Evolutionary conservation across 164 flowering plant species (phyloP), one percentile per base, ranked within the genome.

Genomic region (Magnolia changhungtana): DNA sequence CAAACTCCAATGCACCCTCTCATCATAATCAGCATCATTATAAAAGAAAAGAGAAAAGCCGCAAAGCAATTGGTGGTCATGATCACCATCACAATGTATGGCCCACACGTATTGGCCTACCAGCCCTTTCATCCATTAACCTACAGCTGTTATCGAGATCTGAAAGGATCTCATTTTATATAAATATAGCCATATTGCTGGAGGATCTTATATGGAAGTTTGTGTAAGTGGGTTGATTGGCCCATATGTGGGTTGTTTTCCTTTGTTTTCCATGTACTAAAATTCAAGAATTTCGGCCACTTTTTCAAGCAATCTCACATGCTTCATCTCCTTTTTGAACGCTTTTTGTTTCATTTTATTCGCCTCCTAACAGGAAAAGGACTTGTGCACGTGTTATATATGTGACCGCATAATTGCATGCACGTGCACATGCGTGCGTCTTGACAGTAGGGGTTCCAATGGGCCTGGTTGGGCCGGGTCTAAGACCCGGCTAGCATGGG

Each of bases 21-120:
- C 58, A 50, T 70, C 72, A 70, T 70, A 13, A 68, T 68, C 55
- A 70, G 45, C 58, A 50, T 50, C 72, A 45, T 50, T 18, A 70
- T 49, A n/a, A 70, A 45, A 70, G n/a, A 70, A n/a, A 45, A 50
- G 2, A 49, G 7, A 4, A 45, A 45, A 31, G 50, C 4, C 27
- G 50, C 31, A 18, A 4, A 31, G 71, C 50, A 14, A 27, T 31
- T 13, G 8, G 71, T 13, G 7, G 49, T 67, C 71, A 67, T 31
- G 50, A 67, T 67, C 19, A 27, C 13, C 71, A 67, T 13, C 50
- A 3, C 27, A 31, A 29, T 14, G 16, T 29, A 29, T 67, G 37
- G 70, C 70, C 50, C 70, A 24, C 31, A 21, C 11, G 37, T 0
- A 4, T 16, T 18, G 65, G 65, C 20, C 65, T n/a, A n/a, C 21